A percentile compares a stretch with the other conserved stretches of the same genome.
Conservation (phyloP, 169 alveolate genomes). For the Plasmodium inui region DNA sequence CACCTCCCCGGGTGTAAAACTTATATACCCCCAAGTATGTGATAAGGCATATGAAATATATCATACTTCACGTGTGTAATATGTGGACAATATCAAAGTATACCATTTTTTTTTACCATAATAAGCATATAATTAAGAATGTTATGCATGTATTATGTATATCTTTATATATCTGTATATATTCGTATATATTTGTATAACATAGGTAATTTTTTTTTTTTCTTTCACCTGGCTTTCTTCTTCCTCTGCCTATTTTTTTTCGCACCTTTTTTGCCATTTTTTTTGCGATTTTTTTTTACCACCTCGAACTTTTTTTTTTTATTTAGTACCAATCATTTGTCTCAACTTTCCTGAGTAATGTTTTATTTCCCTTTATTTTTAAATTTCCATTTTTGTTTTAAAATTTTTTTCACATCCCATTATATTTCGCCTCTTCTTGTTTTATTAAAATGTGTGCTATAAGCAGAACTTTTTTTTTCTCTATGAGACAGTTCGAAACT, state of each 20-base stretch:
- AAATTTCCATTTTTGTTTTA: slow-evolving; percentile 42
- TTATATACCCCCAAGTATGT: background rate
- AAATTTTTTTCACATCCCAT: background rate
- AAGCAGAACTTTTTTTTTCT: slow-evolving; percentile 17
- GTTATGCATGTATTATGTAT: slow-evolving; percentile 20
- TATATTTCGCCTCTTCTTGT: background rate
- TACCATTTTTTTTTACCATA: slow-evolving; percentile 6
- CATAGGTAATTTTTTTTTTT: slow-evolving; percentile 8
- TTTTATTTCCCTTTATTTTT: slow-evolving; percentile 38
- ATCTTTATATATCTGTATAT: slow-evolving; percentile 7
- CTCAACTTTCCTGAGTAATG: slow-evolving; percentile 40
- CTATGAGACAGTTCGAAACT: slow-evolving; percentile 37
- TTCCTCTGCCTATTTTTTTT: background rate
- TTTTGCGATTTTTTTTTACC: background rate
- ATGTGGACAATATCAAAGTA: background rate
- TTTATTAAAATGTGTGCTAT: slow-evolving; percentile 42
- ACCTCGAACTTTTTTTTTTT: background rate
- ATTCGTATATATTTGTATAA: slow-evolving; percentile 14
- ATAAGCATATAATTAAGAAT: slow-evolving; percentile 13
- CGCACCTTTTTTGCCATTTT: background rate
- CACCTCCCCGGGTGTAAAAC: background rate
- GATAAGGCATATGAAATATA: background rate
- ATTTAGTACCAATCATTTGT: slow-evolving; percentile 25
- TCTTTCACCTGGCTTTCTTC: background rate
- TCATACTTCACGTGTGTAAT: background rate